Conservation (phyloP, 2,329 filamentous ascomycete species). For the Pseudogymnoascus sp. region DNA sequence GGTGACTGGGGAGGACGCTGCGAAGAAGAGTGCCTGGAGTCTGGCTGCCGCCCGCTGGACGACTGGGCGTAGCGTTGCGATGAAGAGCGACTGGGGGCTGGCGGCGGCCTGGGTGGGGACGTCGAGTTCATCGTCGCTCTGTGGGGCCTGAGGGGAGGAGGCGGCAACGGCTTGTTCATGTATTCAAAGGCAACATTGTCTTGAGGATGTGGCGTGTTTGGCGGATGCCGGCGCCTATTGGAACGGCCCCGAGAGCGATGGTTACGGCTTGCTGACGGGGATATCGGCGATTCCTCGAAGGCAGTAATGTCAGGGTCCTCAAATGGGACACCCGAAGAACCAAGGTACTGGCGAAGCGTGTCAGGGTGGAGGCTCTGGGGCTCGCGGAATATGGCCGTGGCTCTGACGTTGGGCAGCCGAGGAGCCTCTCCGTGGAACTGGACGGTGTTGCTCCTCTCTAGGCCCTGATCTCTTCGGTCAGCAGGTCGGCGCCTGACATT, state of each 20-base stretch:
- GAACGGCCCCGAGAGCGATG: not conserved
- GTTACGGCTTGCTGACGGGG: not conserved
- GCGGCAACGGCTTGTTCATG: not conserved
- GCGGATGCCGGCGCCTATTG: not conserved
- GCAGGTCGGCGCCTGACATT: not conserved
- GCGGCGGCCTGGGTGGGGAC: not conserved
- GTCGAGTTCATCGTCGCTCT: not conserved
- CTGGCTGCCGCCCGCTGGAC: too few relatives aligned
- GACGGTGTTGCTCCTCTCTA: not conserved
- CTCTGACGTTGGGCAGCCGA: not conserved
- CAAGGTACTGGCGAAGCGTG: not conserved
- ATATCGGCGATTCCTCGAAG: not conserved
- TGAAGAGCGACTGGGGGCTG: not conserved
- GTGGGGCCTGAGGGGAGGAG: not conserved
- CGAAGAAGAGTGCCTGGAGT: not conserved
- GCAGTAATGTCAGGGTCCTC: not conserved
- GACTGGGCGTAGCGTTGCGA: not conserved
- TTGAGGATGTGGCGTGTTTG: not conserved
- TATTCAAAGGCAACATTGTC: not conserved
- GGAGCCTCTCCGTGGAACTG: not conserved
- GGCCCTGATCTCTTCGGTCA: not conserved
- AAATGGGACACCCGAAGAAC: not conserved
- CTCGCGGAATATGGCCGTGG: not conserved
- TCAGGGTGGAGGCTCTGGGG: not conserved
- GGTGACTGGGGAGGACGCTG: not conserved